phyloP scores from a whole-genome alignment of 192 early-diverging fungal genomes.

The Kappamyces sp. region DNA sequence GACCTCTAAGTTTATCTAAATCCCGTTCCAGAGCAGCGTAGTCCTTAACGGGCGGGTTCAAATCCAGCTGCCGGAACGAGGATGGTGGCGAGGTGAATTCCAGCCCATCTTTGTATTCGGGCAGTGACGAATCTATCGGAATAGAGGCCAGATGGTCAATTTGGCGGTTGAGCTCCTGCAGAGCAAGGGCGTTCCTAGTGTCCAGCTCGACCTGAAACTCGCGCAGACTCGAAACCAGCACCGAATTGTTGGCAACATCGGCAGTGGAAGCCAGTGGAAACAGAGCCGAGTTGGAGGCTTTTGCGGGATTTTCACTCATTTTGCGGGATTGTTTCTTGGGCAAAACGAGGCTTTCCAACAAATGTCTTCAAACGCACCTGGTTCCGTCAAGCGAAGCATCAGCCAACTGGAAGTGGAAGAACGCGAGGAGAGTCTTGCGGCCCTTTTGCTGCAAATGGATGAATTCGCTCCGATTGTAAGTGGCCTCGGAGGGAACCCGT shows the following conservation, averaged over 20 bases:
- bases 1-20: no score
- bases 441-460: conserved; percentile 84
- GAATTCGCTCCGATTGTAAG: conserved; percentile 76
- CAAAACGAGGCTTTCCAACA: no score
- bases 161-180: conserved; percentile 14
- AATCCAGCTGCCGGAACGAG: no score
- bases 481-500: not conserved
- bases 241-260: no score
- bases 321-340: no score
- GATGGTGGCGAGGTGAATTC: conserved; percentile 7
- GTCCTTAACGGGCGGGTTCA: no score
- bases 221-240: no score
- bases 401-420: conserved; percentile 49
- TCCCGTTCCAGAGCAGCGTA: no score
- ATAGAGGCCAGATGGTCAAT: conserved; percentile 13
- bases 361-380: no score
- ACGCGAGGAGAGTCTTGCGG: conserved; percentile 71
- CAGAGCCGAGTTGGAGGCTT: no score
- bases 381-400: conserved; percentile 13
- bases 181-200: conserved; percentile 1
- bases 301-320: no score
- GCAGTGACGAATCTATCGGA: conserved; percentile 7
- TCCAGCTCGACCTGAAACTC: conserved; percentile 14
- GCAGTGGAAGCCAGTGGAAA: no score
- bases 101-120: not conserved